Conservation (phyloP, 1,139 yeast species). For the Pneumocystis oryctolagi region DNA sequence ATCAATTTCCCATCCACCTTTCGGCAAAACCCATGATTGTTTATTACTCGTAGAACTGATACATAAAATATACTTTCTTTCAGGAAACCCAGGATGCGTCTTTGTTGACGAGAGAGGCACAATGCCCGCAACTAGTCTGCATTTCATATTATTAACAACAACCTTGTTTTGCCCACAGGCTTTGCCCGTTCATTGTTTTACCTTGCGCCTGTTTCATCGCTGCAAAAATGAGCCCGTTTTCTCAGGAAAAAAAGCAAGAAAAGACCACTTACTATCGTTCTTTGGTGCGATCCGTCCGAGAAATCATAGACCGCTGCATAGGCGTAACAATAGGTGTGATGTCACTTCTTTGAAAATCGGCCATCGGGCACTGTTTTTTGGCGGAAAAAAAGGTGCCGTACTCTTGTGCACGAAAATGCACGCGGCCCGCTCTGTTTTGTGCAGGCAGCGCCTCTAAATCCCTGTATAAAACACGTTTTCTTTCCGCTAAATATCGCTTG, state of each 20-base stretch:
- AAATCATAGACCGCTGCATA: neutral
- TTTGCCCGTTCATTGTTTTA: neutral
- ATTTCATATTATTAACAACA: neutral
- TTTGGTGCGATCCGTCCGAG: neutral
- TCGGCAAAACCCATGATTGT: conserved; percentile 51
- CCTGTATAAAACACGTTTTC: neutral
- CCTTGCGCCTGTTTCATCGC: neutral
- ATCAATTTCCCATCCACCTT: conserved; percentile 87
- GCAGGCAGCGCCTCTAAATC: neutral
- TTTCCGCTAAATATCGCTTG: neutral
- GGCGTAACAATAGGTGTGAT: neutral
- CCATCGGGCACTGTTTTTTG: neutral
- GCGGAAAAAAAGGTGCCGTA: neutral
- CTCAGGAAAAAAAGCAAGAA: neutral
- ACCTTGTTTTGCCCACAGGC: neutral
- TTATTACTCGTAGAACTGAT: conserved; percentile 56
- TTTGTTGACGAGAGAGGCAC: conserved; percentile 47
- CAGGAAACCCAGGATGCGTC: conserved; percentile 24
- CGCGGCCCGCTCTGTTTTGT: neutral
- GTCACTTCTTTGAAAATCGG: neutral
- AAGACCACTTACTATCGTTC: neutral
- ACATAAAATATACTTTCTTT: conserved; percentile 39
- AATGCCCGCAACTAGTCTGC: conserved; percentile 77
- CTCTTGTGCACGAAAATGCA: neutral
- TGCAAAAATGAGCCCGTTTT: neutral